Percentiles rank a stretch among this genome's conserved stretches.
Conservation (phyloP, 495 filamentous ascomycete species). For the Neurospora sp. region DNA sequence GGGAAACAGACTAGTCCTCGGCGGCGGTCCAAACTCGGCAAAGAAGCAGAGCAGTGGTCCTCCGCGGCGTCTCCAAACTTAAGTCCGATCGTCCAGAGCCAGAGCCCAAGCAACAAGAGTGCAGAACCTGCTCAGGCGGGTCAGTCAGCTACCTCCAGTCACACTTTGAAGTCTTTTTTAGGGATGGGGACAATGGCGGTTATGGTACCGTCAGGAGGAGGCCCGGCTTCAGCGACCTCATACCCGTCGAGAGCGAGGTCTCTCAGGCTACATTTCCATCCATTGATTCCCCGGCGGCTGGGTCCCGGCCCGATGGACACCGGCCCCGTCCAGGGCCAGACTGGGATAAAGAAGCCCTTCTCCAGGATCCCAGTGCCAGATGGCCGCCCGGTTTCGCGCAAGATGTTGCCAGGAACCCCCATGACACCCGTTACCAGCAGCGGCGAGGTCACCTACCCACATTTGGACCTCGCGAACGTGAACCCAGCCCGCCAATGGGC, state of each 20-base stretch:
- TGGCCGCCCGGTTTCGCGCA: background rate
- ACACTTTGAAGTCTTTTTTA: conserved; percentile 24
- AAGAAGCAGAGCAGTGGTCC: conserved; percentile 35
- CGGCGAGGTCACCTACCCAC: background rate
- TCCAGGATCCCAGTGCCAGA: background rate
- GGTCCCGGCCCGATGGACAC: background rate
- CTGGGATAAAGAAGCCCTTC: background rate
- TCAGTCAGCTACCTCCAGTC: conserved; percentile 4
- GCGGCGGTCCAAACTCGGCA: conserved; percentile 28
- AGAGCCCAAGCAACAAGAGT: conserved; percentile 9
- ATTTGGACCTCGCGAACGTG: conserved; percentile 9
- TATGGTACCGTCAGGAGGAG: background rate
- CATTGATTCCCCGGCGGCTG: conserved; percentile 5
- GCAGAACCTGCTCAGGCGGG: background rate
- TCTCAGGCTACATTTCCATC: conserved; percentile 4
- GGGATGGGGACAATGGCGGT: conserved; percentile 11
- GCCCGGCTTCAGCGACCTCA: conserved; percentile 20
- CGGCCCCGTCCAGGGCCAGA: background rate
- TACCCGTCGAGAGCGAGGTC: conserved; percentile 16
- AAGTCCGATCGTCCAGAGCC: conserved; percentile 36
- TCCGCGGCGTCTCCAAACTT: conserved; percentile 36
- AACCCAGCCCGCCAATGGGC: conserved; percentile 12
- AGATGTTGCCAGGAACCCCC: background rate
- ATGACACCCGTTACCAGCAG: conserved; percentile 1
- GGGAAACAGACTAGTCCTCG: conserved; percentile 24